Evolutionary conservation across 2,329 filamentous ascomycete genomes (phyloP).

Genomic region (Aspergillus glaucus): DNA sequence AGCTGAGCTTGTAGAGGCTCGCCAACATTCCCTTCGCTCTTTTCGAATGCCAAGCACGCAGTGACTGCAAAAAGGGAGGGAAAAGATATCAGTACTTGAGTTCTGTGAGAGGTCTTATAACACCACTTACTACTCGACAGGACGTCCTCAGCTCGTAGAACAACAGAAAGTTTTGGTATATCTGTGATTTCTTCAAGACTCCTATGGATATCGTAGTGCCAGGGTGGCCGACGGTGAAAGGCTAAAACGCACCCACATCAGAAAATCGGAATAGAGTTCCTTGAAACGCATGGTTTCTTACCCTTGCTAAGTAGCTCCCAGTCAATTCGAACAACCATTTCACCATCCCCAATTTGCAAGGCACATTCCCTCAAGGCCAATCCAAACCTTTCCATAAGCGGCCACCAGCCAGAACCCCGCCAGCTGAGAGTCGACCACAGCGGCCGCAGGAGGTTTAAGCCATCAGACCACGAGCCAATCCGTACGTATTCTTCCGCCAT

Average conservation of each 20-base stretch:
- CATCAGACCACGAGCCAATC: conserved; percentile 45
- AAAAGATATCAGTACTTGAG: conserved; percentile 10
- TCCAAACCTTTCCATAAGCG: conserved; percentile 48
- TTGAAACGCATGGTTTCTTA: conserved; percentile 13
- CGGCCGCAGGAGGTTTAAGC: conserved; percentile 45
- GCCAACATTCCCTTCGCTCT: conserved; percentile 53
- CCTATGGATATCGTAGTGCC: conserved; percentile 43
- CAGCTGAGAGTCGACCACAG: conserved; percentile 54
- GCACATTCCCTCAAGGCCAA: conserved; percentile 52
- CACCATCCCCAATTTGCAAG: conserved; percentile 37
- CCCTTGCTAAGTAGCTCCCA: conserved; percentile 49
- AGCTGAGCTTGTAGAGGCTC: conserved; percentile 54
- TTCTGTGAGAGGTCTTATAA: not conserved
- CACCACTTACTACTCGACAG: conserved; percentile 41
- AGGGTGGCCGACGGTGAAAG: conserved; percentile 28
- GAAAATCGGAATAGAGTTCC: conserved; percentile 1
- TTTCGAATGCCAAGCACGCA: conserved; percentile 48
- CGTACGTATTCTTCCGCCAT: conserved; percentile 50
- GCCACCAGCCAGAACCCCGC: conserved; percentile 56
- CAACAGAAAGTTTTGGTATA: conserved; percentile 40
- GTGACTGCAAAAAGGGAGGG: conserved; percentile 34
- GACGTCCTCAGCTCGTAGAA: conserved; percentile 43
- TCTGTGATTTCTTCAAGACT: conserved; percentile 37
- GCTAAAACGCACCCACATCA: conserved; percentile 16
- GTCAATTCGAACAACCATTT: conserved; percentile 47